Evolutionary conservation across 2,329 filamentous ascomycete species (phyloP), one percentile per base, ranked within the genome.

Genomic region (Aspergillus floridensis): DNA sequence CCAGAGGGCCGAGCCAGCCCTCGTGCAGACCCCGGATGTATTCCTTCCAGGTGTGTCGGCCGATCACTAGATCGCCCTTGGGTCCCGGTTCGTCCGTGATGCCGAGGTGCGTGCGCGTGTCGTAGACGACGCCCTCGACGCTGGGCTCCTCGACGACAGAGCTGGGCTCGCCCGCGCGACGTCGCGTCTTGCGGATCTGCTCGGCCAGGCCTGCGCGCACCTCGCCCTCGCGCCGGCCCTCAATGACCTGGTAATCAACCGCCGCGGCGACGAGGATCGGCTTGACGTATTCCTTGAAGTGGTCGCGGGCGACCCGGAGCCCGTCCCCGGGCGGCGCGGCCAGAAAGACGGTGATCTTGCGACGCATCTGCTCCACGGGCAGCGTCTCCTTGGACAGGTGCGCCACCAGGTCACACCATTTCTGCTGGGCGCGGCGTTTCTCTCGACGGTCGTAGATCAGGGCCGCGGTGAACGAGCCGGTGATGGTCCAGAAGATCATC

Each of bases 271-370:
- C 90, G 44, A 99, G 79, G 26, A 99, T 85, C 1, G 95, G 95
- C 81, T 98, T 98, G 48, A 97, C 86, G 72, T 97, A 99, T 74
- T 96, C 91, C 70, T 92, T 88, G 76, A 96, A 99, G 77, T 98
- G 93, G 67, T 98, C 92, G 68, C 96, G 89, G n/a, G 93, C 91
- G 47, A 86, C 78, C 58, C 92, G 85, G 56, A 98, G 79, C 5
- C 91, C 89, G 76, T 98, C 93, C 12, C 89, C 91, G 0, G 95
- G 95, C 5, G 95, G 93, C 4, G 90, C 88, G 63, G 91, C 87
- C 56, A 99, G 82, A 75, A 91, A 95, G 59, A 99, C 84, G 41
- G 92, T 95, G 64, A 99, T 81, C 71, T 89, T 92, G 60, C 95
- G 87, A 50, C 91, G 91, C 74, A 96, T 85, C 66, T 88, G 84